These are phyloP conservation scores for Oryza coarctata DNA, from an alignment of 176 grass and related monocot genomes.

Conservation along the genomic window DNA sequence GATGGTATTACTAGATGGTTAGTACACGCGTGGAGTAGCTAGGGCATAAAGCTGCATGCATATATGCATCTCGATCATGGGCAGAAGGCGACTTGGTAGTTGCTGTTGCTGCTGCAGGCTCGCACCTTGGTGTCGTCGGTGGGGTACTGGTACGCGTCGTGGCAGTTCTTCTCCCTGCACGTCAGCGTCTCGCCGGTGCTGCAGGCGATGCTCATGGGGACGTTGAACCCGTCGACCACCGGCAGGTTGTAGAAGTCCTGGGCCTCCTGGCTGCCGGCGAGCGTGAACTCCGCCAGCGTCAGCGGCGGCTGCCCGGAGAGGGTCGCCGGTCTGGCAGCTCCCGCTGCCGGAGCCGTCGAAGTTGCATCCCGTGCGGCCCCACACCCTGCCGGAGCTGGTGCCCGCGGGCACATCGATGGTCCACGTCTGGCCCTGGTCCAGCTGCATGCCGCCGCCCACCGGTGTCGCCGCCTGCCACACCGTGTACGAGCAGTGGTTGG, in stretches of 20 bases:
- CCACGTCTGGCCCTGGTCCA: not conserved
- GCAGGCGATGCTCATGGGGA: not conserved
- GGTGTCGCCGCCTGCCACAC: conserved; percentile 50
- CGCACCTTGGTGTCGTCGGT: not conserved
- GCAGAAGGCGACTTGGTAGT: conserved; percentile 29
- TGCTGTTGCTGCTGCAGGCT: conserved; percentile 2
- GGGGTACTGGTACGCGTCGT: not conserved
- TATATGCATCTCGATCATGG: not conserved
- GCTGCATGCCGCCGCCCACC: not conserved
- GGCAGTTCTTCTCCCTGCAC: not conserved
- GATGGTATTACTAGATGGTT: no score
- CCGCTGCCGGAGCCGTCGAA: not conserved
- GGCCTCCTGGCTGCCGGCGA: not conserved
- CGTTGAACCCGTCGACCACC: conserved; percentile 29
- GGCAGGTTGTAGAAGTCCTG: conserved; percentile 29
- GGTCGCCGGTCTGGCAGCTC: conserved; percentile 12
- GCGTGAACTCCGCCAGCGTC: conserved; percentile 28
- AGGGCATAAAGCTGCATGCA: not conserved
- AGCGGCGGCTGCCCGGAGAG: conserved; percentile 4
- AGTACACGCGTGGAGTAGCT: no score
- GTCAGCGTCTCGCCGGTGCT: not conserved
- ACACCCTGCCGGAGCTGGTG: not conserved
- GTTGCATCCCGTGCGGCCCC: conserved; percentile 8
- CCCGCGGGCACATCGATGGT: not conserved
- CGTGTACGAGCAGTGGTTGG: conserved; percentile 50